Conservation (phyloP, 2,329 filamentous ascomycete species). For the Microdochium bolleyi region DNA sequence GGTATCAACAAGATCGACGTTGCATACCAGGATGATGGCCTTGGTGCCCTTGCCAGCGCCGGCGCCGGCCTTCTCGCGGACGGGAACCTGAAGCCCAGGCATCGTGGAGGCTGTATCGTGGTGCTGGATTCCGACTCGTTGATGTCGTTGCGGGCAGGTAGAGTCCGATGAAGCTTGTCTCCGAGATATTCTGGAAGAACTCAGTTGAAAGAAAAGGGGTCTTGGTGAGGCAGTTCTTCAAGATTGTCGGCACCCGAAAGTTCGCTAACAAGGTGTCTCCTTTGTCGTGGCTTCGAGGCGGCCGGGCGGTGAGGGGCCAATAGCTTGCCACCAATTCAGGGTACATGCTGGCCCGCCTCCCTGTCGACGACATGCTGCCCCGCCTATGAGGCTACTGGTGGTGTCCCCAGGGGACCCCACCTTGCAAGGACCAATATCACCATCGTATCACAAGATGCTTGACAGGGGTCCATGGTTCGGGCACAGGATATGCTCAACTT, state of each 20-base stretch:
- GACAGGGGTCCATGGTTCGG: too few species aligned
- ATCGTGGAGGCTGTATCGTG: neutral
- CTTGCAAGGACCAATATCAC: neutral
- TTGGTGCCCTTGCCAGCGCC: conserved; percentile 61
- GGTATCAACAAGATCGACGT: conserved; percentile 1
- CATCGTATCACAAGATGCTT: too few species aligned
- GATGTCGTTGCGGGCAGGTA: neutral
- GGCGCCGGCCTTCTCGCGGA: conserved; percentile 39
- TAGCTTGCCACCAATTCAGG: neutral
- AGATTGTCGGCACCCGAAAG: neutral
- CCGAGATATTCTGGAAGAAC: neutral
- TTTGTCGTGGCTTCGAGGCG: neutral
- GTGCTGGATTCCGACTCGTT: neutral
- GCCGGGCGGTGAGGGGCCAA: neutral
- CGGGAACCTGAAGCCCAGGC: conserved; percentile 41
- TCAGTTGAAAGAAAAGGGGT: neutral
- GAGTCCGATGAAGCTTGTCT: neutral
- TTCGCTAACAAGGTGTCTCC: neutral
- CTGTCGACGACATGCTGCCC: neutral
- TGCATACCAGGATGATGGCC: conserved; percentile 81
- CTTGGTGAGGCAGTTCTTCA: neutral
- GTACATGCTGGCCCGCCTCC: neutral
- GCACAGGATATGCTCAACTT: too few species aligned
- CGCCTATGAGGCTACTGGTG: neutral
- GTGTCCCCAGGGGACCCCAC: neutral